A percentile compares a stretch with the other conserved stretches of the same genome.
phyloP scores from a whole-genome alignment of 176 grass and related monocot genomes.

The Aegilops tauschii region DNA sequence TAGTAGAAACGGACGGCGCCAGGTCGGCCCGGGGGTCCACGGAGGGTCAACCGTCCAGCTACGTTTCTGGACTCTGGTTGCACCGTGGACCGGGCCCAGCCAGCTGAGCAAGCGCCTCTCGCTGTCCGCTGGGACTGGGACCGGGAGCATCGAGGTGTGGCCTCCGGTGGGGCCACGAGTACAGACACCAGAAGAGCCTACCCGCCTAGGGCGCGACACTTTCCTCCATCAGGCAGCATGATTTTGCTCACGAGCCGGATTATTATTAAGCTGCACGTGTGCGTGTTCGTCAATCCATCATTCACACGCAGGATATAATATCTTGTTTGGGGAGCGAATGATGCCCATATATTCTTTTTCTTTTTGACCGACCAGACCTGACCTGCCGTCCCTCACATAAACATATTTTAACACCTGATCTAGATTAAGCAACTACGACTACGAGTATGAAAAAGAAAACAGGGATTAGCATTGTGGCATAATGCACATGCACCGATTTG shows the following conservation, averaged over 20 bases:
- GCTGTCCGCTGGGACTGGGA: not conserved
- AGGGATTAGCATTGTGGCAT: not conserved
- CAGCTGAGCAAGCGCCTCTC: conserved; percentile 1
- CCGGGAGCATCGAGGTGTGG: conserved; percentile 11
- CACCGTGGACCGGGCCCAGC: conserved; percentile 25
- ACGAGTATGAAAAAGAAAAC: not conserved
- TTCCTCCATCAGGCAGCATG: conserved; percentile 23
- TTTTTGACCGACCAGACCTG: not conserved
- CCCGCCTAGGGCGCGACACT: not conserved
- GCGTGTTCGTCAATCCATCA: conserved; percentile 5
- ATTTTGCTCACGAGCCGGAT: conserved; percentile 19
- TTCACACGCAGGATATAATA: not conserved
- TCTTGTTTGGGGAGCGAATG: not conserved
- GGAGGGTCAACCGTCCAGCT: conserved; percentile 20
- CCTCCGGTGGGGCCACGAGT: not conserved
- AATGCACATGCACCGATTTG: not conserved
- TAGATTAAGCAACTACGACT: not conserved
- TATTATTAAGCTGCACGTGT: conserved; percentile 26
- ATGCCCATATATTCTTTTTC: not conserved
- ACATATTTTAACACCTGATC: not conserved
- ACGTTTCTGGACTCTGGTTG: not conserved
- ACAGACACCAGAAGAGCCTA: conserved; percentile 39
- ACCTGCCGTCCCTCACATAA: not conserved
- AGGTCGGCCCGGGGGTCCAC: not conserved
- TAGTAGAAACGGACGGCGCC: not conserved